Evolutionary conservation across 192 early-diverging fungal genomes (phyloP).

Genomic region (Geranomyces michiganensis): DNA sequence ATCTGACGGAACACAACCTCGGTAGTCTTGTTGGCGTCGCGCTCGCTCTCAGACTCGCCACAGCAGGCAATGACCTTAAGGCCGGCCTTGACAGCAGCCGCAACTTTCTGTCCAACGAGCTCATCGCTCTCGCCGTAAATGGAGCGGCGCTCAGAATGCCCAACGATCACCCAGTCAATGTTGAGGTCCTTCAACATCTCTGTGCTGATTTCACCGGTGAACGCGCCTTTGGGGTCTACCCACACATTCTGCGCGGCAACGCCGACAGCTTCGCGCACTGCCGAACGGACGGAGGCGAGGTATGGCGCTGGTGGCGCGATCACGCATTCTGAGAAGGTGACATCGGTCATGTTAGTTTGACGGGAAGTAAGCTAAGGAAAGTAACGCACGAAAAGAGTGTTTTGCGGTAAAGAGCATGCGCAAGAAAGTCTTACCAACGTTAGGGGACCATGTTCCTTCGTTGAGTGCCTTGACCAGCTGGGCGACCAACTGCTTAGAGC

Average conservation of each 20-base stretch:
- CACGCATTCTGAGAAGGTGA: conserved; percentile 79
- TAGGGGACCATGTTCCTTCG: conserved; percentile 57
- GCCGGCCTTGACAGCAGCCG: conserved; percentile 83
- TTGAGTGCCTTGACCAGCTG: conserved; percentile 80
- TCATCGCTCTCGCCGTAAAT: conserved; percentile 88
- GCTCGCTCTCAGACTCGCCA: conserved; percentile 95
- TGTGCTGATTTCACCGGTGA: conserved; percentile 94
- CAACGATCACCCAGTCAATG: conserved; percentile 95
- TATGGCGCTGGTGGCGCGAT: conserved; percentile 94
- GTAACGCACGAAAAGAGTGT: too few species aligned
- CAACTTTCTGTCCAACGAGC: conserved; percentile 86
- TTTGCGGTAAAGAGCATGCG: conserved; percentile 1
- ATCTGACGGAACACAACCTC: conserved; percentile 89
- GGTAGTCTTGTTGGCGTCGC: conserved; percentile 85
- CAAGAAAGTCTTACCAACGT: conserved; percentile 64
- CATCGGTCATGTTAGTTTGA: neutral
- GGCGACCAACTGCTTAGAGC: conserved; percentile 72
- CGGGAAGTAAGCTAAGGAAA: too few species aligned
- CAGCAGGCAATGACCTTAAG: conserved; percentile 93
- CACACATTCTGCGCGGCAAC: conserved; percentile 98
- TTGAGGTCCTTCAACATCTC: conserved; percentile 96
- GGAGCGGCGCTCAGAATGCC: conserved; percentile 98
- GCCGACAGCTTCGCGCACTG: conserved; percentile 79
- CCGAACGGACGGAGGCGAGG: conserved; percentile 76
- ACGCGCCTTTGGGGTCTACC: conserved; percentile 85